Percentiles rank a stretch among this genome's conserved stretches.
Conservation (phyloP, 2,329 filamentous ascomycete species). For the Alternaria ventricosa region DNA sequence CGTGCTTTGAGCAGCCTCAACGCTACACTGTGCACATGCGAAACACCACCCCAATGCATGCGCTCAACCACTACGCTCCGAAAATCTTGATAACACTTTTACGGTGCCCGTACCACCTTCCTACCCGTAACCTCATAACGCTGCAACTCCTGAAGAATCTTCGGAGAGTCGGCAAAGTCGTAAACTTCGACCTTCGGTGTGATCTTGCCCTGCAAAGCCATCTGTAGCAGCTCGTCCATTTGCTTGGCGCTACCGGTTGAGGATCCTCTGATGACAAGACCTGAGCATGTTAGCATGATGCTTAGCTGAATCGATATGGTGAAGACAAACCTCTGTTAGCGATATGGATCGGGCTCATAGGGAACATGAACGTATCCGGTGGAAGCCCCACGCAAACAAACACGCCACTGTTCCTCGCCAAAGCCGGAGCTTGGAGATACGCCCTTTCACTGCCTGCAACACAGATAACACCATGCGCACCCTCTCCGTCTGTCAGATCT, state of each 20-base stretch:
- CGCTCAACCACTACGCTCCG: neutral
- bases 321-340: slow-evolving; percentile 48
- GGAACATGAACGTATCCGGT: slow-evolving; percentile 52
- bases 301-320: too few relatives aligned
- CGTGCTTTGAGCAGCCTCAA: neutral
- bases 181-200: slow-evolving; percentile 47
- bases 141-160: slow-evolving; percentile 44
- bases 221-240: slow-evolving; percentile 55
- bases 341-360: slow-evolving; percentile 56
- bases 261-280: slow-evolving; percentile 55
- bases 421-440: slow-evolving; percentile 53
- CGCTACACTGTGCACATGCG: neutral
- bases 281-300: slow-evolving; percentile 18
- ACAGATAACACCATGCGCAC: slow-evolving; percentile 56
- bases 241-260: slow-evolving; percentile 54
- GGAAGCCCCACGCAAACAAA: slow-evolving; percentile 58
- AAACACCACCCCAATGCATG: neutral
- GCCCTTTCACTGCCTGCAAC: slow-evolving; percentile 55
- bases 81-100: neutral
- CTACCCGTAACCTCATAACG: slow-evolving; percentile 45
- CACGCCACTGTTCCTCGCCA: slow-evolving; percentile 55
- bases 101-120: slow-evolving; percentile 44
- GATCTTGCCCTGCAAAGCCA: slow-evolving; percentile 53
- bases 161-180: slow-evolving; percentile 44
- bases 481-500: slow-evolving; percentile 50